Percentiles rank a stretch among this genome's conserved stretches.
Conservation (phyloP, 306 rosid species). For the Senna tora region DNA sequence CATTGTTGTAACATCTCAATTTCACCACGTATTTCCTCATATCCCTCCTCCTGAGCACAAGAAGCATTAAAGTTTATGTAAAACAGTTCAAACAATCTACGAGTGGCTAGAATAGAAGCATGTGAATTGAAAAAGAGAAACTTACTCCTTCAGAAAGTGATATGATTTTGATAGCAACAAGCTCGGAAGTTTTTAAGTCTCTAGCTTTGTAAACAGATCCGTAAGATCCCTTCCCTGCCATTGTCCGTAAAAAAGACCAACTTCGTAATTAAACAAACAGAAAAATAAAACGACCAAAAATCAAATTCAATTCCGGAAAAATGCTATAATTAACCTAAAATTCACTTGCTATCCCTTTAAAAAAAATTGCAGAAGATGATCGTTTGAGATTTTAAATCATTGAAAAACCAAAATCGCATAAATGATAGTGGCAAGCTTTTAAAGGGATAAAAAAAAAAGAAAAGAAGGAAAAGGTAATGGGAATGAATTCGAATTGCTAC, state of each 20-base stretch:
- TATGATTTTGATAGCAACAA: conserved; percentile 95
- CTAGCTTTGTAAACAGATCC: conserved; percentile 98
- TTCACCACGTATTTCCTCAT: conserved; percentile 97
- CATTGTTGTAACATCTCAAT: conserved; percentile 99
- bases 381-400: conserved; percentile 1
- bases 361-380: background rate
- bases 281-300: background rate
- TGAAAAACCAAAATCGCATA: background rate
- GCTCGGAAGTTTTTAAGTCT: conserved; percentile 84
- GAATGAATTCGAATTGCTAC: conserved; percentile 33
- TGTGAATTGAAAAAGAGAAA: conserved; percentile 5
- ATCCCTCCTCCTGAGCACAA: conserved; percentile 88
- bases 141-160: conserved; percentile 91
- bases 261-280: conserved; percentile 19
- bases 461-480: background rate
- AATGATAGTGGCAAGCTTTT: background rate
- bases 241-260: background rate
- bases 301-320: background rate
- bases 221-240: conserved; percentile 94
- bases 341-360: background rate
- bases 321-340: background rate
- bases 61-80: conserved; percentile 31
- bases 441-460: background rate
- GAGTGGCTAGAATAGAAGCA: conserved; percentile 22
- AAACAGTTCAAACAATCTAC: conserved; percentile 24